phyloP scores from a whole-genome alignment of 2,329 filamentous ascomycete genomes.

The Fusarium heterosporum region DNA sequence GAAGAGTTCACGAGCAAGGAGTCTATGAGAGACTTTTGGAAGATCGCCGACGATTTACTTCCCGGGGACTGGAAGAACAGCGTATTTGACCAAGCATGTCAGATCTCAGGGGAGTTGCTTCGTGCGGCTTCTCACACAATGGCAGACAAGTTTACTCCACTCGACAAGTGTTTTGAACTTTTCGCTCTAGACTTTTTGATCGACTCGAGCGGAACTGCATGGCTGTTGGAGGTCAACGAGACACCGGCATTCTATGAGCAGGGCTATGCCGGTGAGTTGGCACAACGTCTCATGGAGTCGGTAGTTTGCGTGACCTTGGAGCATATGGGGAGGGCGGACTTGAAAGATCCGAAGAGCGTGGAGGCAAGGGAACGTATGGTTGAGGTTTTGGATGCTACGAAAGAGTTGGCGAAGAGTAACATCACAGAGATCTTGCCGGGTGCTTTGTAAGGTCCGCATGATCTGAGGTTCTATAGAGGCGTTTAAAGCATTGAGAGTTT shows the following conservation, averaged over 20 bases:
- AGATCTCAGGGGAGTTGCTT: constrained; percentile 51
- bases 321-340: constrained; percentile 46
- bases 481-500: not conserved
- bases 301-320: constrained; percentile 51
- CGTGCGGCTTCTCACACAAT: constrained; percentile 53
- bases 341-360: not conserved
- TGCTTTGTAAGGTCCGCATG: not conserved
- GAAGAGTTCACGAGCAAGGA: constrained; percentile 49
- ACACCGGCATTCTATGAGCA: constrained; percentile 54
- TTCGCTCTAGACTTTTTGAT: constrained; percentile 54
- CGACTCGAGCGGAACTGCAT: constrained; percentile 48
- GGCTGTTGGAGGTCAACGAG: constrained; percentile 55
- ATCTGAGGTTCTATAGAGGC: not conserved
- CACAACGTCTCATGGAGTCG: constrained; percentile 53
- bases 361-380: constrained; percentile 24
- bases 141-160: constrained; percentile 54
- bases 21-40: constrained; percentile 54
- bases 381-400: constrained; percentile 38
- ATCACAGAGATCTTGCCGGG: constrained; percentile 41
- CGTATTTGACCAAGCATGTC: constrained; percentile 53
- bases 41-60: constrained; percentile 45
- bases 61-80: constrained; percentile 50
- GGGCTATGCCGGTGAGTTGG: constrained; percentile 50
- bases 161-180: constrained; percentile 54
- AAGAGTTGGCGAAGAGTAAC: constrained; percentile 40